phyloP scores from a whole-genome alignment of 1,139 yeast species.

The Diutina rugosa region DNA sequence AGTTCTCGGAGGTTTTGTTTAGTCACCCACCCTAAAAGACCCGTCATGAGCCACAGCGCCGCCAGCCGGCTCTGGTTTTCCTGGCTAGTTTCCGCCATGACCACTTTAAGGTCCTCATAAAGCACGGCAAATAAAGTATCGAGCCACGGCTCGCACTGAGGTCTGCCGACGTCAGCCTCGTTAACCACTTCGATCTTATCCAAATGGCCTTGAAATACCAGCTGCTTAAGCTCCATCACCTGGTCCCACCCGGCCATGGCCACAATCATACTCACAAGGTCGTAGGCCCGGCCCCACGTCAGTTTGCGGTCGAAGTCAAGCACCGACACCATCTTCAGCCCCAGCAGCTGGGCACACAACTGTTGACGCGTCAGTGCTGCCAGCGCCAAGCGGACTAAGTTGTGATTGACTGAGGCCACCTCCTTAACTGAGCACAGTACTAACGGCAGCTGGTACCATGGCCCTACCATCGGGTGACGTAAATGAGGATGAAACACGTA shows the following conservation, averaged over 20 bases:
- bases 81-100: slow-evolving; percentile 10
- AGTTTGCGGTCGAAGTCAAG: slow-evolving; percentile 22
- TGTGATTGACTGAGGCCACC: slow-evolving; percentile 23
- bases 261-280: slow-evolving; percentile 22
- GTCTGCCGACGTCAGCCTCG: neutral
- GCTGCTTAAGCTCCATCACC: slow-evolving; percentile 13
- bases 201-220: slow-evolving; percentile 8
- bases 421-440: slow-evolving; percentile 20
- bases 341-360: slow-evolving; percentile 22
- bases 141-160: slow-evolving; percentile 23
- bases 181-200: neutral
- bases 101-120: slow-evolving; percentile 24
- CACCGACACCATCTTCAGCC: slow-evolving; percentile 15
- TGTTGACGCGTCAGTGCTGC: slow-evolving; percentile 15
- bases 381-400: slow-evolving; percentile 17
- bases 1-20: slow-evolving; percentile 27
- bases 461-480: slow-evolving; percentile 26
- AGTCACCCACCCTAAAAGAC: slow-evolving; percentile 25
- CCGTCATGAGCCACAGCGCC: slow-evolving; percentile 4
- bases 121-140: slow-evolving; percentile 25
- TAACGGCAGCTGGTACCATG: slow-evolving; percentile 26
- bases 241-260: slow-evolving; percentile 31
- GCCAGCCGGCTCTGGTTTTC: neutral
- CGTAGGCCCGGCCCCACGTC: slow-evolving; percentile 33
- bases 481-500: slow-evolving; percentile 10